Percentiles rank a stretch among this genome's conserved stretches.
phyloP scores from a whole-genome alignment of 2,329 filamentous ascomycete genomes.

The Camptophora hylomeconis region DNA sequence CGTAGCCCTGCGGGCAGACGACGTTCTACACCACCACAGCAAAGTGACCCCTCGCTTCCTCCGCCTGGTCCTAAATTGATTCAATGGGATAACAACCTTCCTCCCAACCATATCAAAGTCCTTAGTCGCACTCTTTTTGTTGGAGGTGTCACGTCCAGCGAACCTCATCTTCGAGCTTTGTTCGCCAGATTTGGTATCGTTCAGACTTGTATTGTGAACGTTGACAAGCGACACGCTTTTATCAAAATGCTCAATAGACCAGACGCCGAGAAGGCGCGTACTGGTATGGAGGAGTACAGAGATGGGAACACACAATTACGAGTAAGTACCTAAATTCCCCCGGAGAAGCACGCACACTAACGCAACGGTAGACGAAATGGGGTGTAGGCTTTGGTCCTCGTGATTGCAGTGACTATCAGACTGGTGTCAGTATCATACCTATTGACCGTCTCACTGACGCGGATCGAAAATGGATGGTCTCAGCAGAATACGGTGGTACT shows the following conservation, averaged over 20 bases:
- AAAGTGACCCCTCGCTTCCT: constrained; percentile 28
- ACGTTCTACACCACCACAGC: constrained; percentile 48
- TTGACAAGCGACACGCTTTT: constrained; percentile 95
- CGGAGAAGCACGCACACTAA: constrained; percentile 16
- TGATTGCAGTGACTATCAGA: constrained; percentile 92
- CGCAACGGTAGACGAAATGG: constrained; percentile 63
- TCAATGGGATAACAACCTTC: constrained; percentile 62
- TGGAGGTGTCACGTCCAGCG: constrained; percentile 78
- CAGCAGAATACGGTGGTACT: constrained; percentile 82
- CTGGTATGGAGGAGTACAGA: constrained; percentile 71
- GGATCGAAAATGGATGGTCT: constrained; percentile 94
- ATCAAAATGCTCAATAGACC: constrained; percentile 93
- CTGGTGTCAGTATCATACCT: constrained; percentile 83
- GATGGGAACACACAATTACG: constrained; percentile 60
- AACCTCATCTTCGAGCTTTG: constrained; percentile 66
- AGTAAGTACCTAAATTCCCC: constrained; percentile 34
- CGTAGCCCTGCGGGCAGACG: constrained; percentile 61
- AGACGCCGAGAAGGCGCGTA: constrained; percentile 72
- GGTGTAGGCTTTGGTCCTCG: constrained; percentile 93
- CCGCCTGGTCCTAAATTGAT: constrained; percentile 57
- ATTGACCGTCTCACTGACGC: constrained; percentile 88
- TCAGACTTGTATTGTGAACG: constrained; percentile 96
- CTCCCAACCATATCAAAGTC: constrained; percentile 73
- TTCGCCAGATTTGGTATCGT: constrained; percentile 76
- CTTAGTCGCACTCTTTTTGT: constrained; percentile 92